Base-by-base conservation (phyloP, 2,329 filamentous ascomycete species). In the Cladorrhinum sp. region DNA sequence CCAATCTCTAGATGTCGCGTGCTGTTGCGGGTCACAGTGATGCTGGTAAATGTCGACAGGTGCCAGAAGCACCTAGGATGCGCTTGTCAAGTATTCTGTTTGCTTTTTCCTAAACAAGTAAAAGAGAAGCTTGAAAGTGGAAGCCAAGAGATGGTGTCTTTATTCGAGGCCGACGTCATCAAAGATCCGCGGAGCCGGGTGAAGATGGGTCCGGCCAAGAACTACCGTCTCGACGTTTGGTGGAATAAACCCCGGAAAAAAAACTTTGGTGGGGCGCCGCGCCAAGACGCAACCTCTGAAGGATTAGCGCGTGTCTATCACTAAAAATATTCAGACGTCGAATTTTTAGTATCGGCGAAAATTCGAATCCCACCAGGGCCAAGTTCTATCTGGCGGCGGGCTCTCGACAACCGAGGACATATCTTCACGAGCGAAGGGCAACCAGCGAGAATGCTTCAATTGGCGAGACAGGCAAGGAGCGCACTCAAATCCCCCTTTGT, bases 371-470 rank as follows among this genome's bases (percentile, higher is more conserved):
- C 41, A 45, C 41, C 41, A 20, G 41, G 41, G 20, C 41, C 41
- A 7, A 45, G 41, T 12, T 4, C 8, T 20, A 22, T 45, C n/a
- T 45, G 41, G 20, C 41, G n/a, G 41, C 41, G 41, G 18, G 20
- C n/a, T n/a, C 2, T 18, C 41, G 10, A 45, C 41, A 10, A 45
- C 41, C 41, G 41, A 45, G 3, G 10, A 22, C 41, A 22, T 13
- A 45, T 24, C 24, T 8, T 7, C 2, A 50, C 49, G 24, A 22
- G 9, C 22, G 45, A 22, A 18, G 9, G 18, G 6, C 18, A 10
- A 24, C 45, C 48, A 41, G 16, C 49, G 53, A 60, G 53, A 55
- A 67, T 67, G 65, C 60, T 67, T 52, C 62, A 52, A 60, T 48
- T 67, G 57, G 50, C 48, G 48, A 58, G 57, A 18, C 63, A 61